Percentiles rank a stretch among this genome's conserved stretches.
phyloP scores from a whole-genome alignment of 176 grass and related monocot species.

The Oryza brachyantha region DNA sequence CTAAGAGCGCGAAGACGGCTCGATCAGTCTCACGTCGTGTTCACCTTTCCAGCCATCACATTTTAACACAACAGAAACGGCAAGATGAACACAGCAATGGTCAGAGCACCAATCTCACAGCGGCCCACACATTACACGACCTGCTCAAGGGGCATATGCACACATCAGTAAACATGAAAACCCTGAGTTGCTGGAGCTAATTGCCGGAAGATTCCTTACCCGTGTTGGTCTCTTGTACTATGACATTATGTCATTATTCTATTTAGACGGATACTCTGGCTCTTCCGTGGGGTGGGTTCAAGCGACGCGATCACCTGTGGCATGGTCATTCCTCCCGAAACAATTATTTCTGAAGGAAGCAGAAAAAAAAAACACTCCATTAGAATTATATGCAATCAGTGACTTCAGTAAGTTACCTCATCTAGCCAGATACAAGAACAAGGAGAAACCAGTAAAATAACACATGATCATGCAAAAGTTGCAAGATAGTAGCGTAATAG shows the following conservation, averaged over 20 bases:
- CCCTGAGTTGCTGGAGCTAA: neutral
- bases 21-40: neutral
- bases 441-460: neutral
- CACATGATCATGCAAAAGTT: neutral
- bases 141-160: neutral
- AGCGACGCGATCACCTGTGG: slow-evolving; percentile 83
- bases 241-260: slow-evolving; percentile 58
- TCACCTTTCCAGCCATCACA: neutral
- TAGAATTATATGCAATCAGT: neutral
- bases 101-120: neutral
- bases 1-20: neutral
- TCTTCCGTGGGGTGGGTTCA: slow-evolving; percentile 67
- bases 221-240: neutral
- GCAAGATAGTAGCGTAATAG: neutral
- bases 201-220: neutral
- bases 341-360: slow-evolving; percentile 80
- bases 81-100: slow-evolving; percentile 12
- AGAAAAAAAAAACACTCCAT: neutral
- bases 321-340: slow-evolving; percentile 99
- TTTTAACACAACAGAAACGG: neutral
- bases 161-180: slow-evolving; percentile 6
- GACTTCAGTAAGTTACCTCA: neutral
- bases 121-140: neutral
- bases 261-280: slow-evolving; percentile 72
- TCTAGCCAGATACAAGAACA: neutral